A percentile compares a stretch with the other conserved stretches of the same genome.
Conservation (phyloP, 805 yeast species). For the Zygotorulaspora danielsina region DNA sequence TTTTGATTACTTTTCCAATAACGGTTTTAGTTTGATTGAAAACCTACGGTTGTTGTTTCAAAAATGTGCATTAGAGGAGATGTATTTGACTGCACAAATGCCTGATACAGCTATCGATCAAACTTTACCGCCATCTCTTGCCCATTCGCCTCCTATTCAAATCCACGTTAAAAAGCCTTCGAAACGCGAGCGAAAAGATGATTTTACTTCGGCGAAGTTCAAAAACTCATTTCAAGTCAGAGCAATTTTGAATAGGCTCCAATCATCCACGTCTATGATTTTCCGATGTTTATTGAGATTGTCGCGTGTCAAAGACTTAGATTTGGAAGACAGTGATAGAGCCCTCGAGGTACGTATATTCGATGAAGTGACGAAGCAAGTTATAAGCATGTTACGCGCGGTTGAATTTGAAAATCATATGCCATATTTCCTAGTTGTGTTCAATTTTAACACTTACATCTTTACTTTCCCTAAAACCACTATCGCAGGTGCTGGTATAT, state of each 20-base stretch:
- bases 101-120: constrained; percentile 45
- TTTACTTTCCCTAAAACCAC: constrained; percentile 34
- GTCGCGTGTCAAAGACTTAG: constrained; percentile 41
- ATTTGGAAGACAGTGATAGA: constrained; percentile 32
- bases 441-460: constrained; percentile 38
- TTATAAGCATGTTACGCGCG: constrained; percentile 30
- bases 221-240: constrained; percentile 60
- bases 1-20: constrained; percentile 24
- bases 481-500: constrained; percentile 27
- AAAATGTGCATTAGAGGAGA: constrained; percentile 56
- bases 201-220: constrained; percentile 52
- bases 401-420: constrained; percentile 22
- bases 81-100: constrained; percentile 43
- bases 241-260: constrained; percentile 46
- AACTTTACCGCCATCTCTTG: constrained; percentile 38
- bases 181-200: constrained; percentile 35
- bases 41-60: constrained; percentile 46
- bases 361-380: constrained; percentile 29
- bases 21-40: constrained; percentile 41
- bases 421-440: constrained; percentile 37
- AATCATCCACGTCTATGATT: constrained; percentile 41
- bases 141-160: constrained; percentile 40
- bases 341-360: constrained; percentile 42
- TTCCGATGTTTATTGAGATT: constrained; percentile 44
- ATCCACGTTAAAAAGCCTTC: constrained; percentile 44